Evolutionary conservation across 768 basidiomycete genomes (phyloP).

Genomic region (Suillus spraguei): DNA sequence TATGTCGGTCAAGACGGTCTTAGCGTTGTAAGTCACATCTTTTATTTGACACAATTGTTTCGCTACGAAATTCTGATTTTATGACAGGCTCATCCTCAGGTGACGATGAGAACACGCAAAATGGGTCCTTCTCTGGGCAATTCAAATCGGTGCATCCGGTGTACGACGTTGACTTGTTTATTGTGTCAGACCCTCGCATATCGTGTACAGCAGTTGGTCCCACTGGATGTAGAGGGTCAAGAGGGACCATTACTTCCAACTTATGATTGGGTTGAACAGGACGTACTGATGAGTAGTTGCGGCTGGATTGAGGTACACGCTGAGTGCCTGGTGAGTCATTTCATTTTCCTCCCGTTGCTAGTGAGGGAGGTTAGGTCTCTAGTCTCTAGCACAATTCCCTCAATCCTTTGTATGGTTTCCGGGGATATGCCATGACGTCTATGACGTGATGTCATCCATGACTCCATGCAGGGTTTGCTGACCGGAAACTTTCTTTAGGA

Average conservation of each 20-base stretch:
- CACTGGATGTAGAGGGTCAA: constrained; percentile 56
- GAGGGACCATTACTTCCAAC: constrained; percentile 70
- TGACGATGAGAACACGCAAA: constrained; percentile 66
- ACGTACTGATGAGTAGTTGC: constrained; percentile 62
- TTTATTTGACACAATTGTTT: constrained; percentile 2
- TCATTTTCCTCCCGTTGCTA: constrained; percentile 19
- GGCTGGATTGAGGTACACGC: constrained; percentile 78
- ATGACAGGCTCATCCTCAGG: constrained; percentile 62
- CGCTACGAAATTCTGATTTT: constrained; percentile 13
- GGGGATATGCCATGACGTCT: constrained; percentile 5
- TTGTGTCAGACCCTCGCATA: constrained; percentile 66
- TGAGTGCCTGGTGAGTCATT: constrained; percentile 62
- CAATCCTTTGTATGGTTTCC: not conserved
- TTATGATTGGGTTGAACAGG: constrained; percentile 77
- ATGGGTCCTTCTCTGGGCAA: constrained; percentile 45
- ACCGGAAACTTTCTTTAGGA: constrained; percentile 24
- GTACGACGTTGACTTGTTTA: constrained; percentile 68
- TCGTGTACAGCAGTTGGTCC: constrained; percentile 65
- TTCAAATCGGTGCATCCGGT: constrained; percentile 55
- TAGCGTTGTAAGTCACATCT: constrained; percentile 50
- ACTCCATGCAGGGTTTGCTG: constrained; percentile 4
- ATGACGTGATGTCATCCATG: constrained; percentile 5
- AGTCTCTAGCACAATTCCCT: constrained; percentile 5
- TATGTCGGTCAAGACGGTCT: constrained; percentile 73
- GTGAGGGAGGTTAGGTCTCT: not conserved